Evolutionary conservation across 208 protist species (phyloP), one percentile per base, ranked within the genome.

Genomic region (Trypanosoma congolense): DNA sequence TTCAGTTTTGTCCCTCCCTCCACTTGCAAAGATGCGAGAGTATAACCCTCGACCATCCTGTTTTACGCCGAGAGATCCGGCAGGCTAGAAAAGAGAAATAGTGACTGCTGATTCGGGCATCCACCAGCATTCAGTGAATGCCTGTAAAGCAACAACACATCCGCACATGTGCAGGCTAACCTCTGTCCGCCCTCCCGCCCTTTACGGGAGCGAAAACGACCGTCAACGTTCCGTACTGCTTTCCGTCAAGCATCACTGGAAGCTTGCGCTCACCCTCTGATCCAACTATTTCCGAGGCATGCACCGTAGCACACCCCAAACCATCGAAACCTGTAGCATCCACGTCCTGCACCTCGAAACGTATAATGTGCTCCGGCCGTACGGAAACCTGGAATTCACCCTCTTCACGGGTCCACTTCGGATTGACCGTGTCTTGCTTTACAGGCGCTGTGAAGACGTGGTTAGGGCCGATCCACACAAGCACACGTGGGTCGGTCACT

Each of bases 291-390:
- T 71, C 73, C 3, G 61, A 63, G 1, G 44, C 54, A 18, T 43
- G 48, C 29, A 83, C 30, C 2, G 65, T 42, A 22, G 69, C 69
- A 58, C 36, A 56, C n/a, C 69, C 69, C 49, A 75, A 61, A 9
- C 61, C 36, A 48, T 75, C 69, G 55, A 73, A 67, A 21, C 69
- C 63, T 21, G 51, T 21, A 1, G 62, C 44, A 47, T 68, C 60
- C n/a, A 69, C 80, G 26, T 75, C 61, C 28, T 71, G 61, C 21
- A 87, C 72, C 18, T 84, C 73, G 35, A 90, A 85, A 14, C 68
- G 59, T 35, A 90, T 19, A 16, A 70, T 53, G 2, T 66, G 56
- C 24, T 10, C 50, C 19, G 43, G 40, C 4, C 63, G 42, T n/a
- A 83, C 58, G 19, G 46, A 35, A 25, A 43, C 42, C 26, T 50